Percentiles rank a stretch among this genome's conserved stretches.
These are phyloP conservation scores for Cytospora chrysosperma DNA, from an alignment of 2,329 filamentous ascomycete genomes.

Conservation along the genomic window DNA sequence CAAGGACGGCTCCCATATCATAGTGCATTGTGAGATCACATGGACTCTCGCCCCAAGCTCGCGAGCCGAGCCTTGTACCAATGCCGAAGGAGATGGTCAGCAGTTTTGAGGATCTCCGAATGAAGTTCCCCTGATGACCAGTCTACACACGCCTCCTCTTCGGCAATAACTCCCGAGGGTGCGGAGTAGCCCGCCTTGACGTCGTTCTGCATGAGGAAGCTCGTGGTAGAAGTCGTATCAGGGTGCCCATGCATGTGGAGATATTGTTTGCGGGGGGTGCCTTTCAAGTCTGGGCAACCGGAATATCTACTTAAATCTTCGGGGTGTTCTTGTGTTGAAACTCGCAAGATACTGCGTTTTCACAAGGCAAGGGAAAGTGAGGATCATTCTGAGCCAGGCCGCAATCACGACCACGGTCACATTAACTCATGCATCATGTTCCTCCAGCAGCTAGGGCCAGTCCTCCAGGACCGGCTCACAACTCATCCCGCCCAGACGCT, in stretches of 20 bases:
- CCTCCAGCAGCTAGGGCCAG: neutral
- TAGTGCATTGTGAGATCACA: neutral
- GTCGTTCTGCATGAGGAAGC: neutral
- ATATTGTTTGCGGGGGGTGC: neutral
- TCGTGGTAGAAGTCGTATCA: neutral
- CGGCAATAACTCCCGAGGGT: neutral
- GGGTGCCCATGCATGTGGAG: neutral
- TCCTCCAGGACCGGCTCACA: neutral
- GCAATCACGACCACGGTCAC: neutral
- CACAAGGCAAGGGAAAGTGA: neutral
- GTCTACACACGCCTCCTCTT: too few relatives aligned
- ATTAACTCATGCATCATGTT: neutral
- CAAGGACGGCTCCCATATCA: too few relatives aligned
- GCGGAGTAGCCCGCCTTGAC: conserved; percentile 8
- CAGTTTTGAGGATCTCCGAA: neutral
- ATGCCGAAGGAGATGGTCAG: neutral
- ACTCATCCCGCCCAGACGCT: conserved; percentile 1
- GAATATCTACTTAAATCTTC: too few relatives aligned
- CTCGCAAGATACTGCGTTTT: neutral
- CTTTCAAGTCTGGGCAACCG: neutral
- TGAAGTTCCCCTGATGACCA: neutral
- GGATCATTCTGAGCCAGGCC: neutral
- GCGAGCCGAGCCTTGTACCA: neutral
- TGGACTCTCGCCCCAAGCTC: too few relatives aligned
- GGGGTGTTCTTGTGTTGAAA: neutral